Conservation (phyloP, 495 filamentous ascomycete genomes). For the Delitschia confertaspora region DNA sequence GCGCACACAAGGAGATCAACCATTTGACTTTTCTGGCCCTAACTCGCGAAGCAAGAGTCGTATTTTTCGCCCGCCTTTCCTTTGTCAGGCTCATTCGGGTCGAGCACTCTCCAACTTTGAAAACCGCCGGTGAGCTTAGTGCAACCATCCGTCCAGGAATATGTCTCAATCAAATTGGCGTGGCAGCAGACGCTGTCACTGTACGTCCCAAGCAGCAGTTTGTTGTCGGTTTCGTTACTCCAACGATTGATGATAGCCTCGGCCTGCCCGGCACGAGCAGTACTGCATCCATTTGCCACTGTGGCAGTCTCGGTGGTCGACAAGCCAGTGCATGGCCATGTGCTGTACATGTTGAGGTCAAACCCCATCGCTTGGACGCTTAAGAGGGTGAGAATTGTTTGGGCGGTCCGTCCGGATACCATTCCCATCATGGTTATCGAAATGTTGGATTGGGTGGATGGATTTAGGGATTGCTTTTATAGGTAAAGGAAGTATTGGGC, state of each 20-base stretch:
- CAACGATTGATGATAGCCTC: constrained; percentile 7
- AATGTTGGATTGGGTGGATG: not conserved
- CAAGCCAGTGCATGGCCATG: not conserved
- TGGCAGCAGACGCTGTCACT: constrained; percentile 1
- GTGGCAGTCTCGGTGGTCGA: not conserved
- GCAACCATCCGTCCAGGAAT: constrained; percentile 3
- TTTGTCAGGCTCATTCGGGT: constrained; percentile 5
- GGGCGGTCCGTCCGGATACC: too few species aligned
- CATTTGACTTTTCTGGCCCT: too few species aligned
- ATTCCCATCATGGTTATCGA: not conserved
- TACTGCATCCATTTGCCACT: constrained; percentile 5
- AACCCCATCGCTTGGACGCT: not conserved
- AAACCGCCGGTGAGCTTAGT: not conserved
- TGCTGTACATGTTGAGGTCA: not conserved
- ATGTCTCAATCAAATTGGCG: constrained; percentile 1
- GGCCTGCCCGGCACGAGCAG: constrained; percentile 1
- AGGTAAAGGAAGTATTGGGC: not conserved
- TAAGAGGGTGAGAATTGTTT: not conserved
- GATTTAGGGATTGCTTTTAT: not conserved
- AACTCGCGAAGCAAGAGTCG: too few species aligned
- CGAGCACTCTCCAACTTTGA: constrained; percentile 4
- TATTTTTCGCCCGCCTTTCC: not conserved
- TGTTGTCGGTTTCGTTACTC: constrained; percentile 3
- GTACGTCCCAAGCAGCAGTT: constrained; percentile 5
- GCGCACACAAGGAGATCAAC: too few species aligned